These are phyloP conservation scores for Ophiocordyceps camponoti-saundersi DNA, from an alignment of 2,329 filamentous ascomycete genomes.

Conservation along the genomic window DNA sequence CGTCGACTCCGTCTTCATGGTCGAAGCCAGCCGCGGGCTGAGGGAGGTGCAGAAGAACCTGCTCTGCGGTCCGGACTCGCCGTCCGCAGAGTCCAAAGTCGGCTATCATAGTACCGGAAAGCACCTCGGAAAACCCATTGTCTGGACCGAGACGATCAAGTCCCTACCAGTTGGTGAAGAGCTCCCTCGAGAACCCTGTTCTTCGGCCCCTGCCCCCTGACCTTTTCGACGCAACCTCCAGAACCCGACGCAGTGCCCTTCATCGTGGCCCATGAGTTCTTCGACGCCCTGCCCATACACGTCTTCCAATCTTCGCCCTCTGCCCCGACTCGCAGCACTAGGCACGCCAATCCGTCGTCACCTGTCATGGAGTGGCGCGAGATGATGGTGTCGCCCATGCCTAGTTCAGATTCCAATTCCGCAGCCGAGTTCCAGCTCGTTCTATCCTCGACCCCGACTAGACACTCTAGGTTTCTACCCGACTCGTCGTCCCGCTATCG, in stretches of 20 bases:
- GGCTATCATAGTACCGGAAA: constrained; percentile 64
- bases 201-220: background rate
- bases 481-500: constrained; percentile 67
- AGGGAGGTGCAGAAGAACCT: constrained; percentile 62
- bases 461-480: constrained; percentile 72
- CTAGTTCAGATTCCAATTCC: constrained; percentile 33
- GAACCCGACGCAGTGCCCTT: constrained; percentile 62
- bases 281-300: constrained; percentile 93
- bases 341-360: background rate
- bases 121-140: constrained; percentile 55
- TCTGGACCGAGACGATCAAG: constrained; percentile 82
- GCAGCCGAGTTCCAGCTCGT: constrained; percentile 74
- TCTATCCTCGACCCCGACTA: constrained; percentile 56
- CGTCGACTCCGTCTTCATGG: constrained; percentile 79
- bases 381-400: constrained; percentile 56
- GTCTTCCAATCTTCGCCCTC: constrained; percentile 63
- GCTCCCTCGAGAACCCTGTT: background rate
- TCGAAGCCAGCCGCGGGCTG: constrained; percentile 78
- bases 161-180: constrained; percentile 51
- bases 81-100: constrained; percentile 51
- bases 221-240: constrained; percentile 10
- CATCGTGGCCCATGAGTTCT: constrained; percentile 95
- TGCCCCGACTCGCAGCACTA: background rate
- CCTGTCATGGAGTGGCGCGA: constrained; percentile 55
- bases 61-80: constrained; percentile 56